Evolutionary conservation across 371 early-diverging fungal species (phyloP), one percentile per base, ranked within the genome.

Genomic region (Amoeboaphelidium protococcarum): DNA sequence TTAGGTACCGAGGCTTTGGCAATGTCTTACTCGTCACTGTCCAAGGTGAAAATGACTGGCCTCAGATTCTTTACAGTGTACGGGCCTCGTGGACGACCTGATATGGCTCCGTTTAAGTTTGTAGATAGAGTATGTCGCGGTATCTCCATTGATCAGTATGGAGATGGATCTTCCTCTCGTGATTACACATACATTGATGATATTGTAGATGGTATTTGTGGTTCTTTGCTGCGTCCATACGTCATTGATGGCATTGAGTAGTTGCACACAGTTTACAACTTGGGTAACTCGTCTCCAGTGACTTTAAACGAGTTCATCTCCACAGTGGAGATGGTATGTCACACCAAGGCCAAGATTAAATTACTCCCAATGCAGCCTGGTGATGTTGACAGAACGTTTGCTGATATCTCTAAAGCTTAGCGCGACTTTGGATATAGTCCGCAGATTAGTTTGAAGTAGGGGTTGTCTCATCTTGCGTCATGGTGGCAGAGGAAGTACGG

Each of bases 61-160:
- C 50, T 54, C 42, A 50, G 54, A 42, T 54, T 54, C 48, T 54
- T 54, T 42, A 54, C 54, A 23, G 54, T 54, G 44, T 54, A 54
- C 41, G 52, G 50, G 13, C 50, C 49, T 40, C 47, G 27, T 16
- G 41, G 27, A 10, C 12, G 41, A 13, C 47, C 47, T 42, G 44
- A 43, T 25, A 25, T 43, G 44, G 50, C 51, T 16, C 54, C 54
- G 22, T 54, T 44, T 42, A 50, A 51, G 47, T 50, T 51, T 40
- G 47, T 54, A n/a, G 47, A 47, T 20, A 3, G 41, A 25, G 25
- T 51, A 37, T 1, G 37, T 3, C 23, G 37, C 23, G 54, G 54
- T 44, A 16, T 23, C 3, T 49, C 47, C 2, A 54, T 54, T 46
- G 26, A 47, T 45, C 16, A 51, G 48, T 54, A 45, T 23, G 54